Conservation (phyloP, 202 grass and related monocot species). For the Panicum hallii region DNA sequence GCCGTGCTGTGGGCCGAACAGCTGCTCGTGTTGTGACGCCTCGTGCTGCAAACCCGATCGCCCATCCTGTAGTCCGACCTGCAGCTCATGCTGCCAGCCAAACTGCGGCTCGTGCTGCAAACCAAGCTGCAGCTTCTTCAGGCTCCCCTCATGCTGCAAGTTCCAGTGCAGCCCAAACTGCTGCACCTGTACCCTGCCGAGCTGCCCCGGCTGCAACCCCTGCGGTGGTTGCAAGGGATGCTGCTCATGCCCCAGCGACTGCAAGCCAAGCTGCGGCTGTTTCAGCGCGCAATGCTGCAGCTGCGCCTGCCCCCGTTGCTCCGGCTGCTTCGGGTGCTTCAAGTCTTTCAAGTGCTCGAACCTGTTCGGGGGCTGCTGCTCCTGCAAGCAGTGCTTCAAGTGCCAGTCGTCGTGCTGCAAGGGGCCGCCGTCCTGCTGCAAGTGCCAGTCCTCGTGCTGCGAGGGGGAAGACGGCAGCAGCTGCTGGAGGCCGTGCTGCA, state of each 20-base stretch:
- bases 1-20: conserved; percentile 18
- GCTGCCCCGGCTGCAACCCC: conserved; percentile 32
- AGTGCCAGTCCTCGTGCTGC: conserved; percentile 56
- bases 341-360: conserved; percentile 42
- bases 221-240: conserved; percentile 54
- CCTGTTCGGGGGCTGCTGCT: conserved; percentile 26
- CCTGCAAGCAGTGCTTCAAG: conserved; percentile 43
- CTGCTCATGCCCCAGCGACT: conserved; percentile 34
- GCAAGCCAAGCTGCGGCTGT: conserved; percentile 56
- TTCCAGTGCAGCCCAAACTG: conserved; percentile 33
- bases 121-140: conserved; percentile 27
- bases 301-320: conserved; percentile 41
- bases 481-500: conserved; percentile 48
- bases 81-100: conserved; percentile 31
- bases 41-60: conserved; percentile 33
- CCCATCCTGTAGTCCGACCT: conserved; percentile 31
- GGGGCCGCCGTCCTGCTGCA: conserved; percentile 57
- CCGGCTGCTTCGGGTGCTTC: conserved; percentile 54
- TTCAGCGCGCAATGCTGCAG: conserved; percentile 33
- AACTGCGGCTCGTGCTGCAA: conserved; percentile 36
- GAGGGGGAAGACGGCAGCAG: conserved; percentile 33
- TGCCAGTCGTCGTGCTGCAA: conserved; percentile 64
- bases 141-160: conserved; percentile 29
- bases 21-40: neutral
- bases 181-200: conserved; percentile 43